phyloP scores from a whole-genome alignment of 495 filamentous ascomycete species.

The Talaromyces nanjingensis region DNA sequence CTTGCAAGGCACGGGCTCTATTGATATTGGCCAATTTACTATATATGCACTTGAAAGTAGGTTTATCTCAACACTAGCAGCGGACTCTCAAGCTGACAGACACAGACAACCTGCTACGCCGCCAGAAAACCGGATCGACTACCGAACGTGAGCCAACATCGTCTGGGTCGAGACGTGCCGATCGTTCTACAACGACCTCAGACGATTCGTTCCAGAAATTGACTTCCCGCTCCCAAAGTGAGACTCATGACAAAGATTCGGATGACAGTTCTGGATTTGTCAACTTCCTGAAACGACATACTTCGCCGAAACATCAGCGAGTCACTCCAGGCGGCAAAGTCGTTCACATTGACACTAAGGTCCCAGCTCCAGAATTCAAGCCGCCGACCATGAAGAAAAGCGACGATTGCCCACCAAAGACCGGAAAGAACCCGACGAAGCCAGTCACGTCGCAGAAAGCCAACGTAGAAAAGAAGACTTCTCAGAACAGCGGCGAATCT shows the following conservation, averaged over 20 bases:
- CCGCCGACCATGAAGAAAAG: conserved; percentile 11
- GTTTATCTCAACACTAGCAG: neutral
- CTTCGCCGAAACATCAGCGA: conserved; percentile 52
- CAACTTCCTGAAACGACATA: conserved; percentile 51
- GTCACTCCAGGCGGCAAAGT: conserved; percentile 62
- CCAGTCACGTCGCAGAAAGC: neutral
- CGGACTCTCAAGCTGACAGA: neutral
- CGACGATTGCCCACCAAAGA: conserved; percentile 8
- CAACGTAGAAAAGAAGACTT: neutral
- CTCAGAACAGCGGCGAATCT: neutral
- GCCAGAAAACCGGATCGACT: conserved; percentile 11
- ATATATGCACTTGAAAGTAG: conserved; percentile 22
- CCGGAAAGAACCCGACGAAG: neutral
- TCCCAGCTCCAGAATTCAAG: conserved; percentile 27
- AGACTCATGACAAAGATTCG: conserved; percentile 15
- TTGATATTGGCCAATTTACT: conserved; percentile 24
- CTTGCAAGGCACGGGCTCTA: conserved; percentile 22
- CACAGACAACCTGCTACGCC: conserved; percentile 23
- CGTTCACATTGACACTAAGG: conserved; percentile 39
- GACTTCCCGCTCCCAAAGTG: conserved; percentile 18
- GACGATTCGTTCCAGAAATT: conserved; percentile 11
- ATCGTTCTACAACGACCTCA: conserved; percentile 6
- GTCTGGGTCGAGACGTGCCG: neutral
- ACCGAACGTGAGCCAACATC: conserved; percentile 14
- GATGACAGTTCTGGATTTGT: conserved; percentile 36